Evolutionary conservation across 306 rosid species (phyloP).

Genomic region (Lathyrus aphaca): DNA sequence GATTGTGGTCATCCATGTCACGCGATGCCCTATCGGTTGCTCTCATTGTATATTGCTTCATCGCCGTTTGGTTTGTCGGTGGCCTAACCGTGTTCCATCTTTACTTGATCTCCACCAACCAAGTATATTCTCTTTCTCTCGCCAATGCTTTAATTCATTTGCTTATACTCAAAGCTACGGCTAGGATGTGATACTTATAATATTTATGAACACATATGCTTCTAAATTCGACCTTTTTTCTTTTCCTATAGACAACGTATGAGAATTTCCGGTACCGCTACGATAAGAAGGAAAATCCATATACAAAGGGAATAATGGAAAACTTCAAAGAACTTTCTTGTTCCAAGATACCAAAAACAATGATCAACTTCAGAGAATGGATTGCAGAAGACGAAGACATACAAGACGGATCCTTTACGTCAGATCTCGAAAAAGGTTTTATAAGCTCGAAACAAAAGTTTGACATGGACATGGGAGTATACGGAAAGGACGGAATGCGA

Average conservation of each 20-base stretch:
- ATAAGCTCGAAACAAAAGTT: conserved; percentile 59
- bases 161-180: too few relatives aligned
- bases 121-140: conserved; percentile 53
- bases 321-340: conserved; percentile 78
- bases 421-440: conserved; percentile 56
- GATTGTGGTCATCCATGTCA: conserved; percentile 53
- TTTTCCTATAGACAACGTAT: conserved; percentile 71
- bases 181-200: too few relatives aligned
- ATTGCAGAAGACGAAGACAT: conserved; percentile 53
- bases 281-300: conserved; percentile 85
- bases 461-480: conserved; percentile 59
- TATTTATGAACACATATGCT: too few relatives aligned
- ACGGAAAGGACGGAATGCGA: conserved; percentile 49
- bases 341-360: conserved; percentile 60
- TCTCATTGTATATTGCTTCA: conserved; percentile 84
- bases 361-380: conserved; percentile 74
- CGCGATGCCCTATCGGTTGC: conserved; percentile 61
- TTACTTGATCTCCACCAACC: conserved; percentile 83
- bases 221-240: background rate
- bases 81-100: conserved; percentile 89
- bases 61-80: conserved; percentile 89
- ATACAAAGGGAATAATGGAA: conserved; percentile 49
- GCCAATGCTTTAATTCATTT: background rate
- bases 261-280: conserved; percentile 93
- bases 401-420: conserved; percentile 42